These are phyloP conservation scores for Cladochytrium replicatum DNA, from an alignment of 192 early-diverging fungal genomes.

Conservation along the genomic window DNA sequence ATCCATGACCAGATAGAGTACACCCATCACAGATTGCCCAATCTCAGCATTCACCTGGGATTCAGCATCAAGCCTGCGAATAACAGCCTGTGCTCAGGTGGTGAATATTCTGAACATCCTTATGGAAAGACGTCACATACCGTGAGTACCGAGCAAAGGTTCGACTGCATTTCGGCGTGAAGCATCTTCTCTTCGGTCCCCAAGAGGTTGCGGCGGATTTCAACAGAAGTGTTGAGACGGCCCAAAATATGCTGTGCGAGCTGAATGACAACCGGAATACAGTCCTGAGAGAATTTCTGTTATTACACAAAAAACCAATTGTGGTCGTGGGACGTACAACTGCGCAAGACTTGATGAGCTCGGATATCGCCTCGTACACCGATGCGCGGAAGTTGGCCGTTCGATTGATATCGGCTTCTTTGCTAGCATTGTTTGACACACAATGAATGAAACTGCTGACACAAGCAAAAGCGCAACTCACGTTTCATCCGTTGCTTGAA, in stretches of 20 bases:
- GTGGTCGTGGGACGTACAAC: slow-evolving; percentile 21
- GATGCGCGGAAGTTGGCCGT: slow-evolving; percentile 82
- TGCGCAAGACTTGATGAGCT: slow-evolving; percentile 60
- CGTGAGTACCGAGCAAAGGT: slow-evolving; percentile 83
- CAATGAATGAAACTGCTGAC: too few species aligned
- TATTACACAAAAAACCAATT: slow-evolving; percentile 1
- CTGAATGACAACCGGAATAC: slow-evolving; percentile 60
- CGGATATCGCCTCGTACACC: slow-evolving; percentile 88
- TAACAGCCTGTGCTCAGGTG: background rate
- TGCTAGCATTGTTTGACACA: too few species aligned
- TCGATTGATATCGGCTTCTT: too few species aligned
- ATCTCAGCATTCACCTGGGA: background rate
- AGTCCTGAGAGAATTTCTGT: slow-evolving; percentile 48
- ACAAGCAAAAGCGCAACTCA: too few species aligned
- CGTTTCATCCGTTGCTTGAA: slow-evolving; percentile 60
- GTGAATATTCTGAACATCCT: slow-evolving; percentile 4
- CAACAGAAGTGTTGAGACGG: slow-evolving; percentile 67
- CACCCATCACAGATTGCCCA: too few species aligned
- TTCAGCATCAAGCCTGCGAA: background rate
- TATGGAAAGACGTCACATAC: slow-evolving; percentile 23
- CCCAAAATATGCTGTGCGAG: slow-evolving; percentile 68
- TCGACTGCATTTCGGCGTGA: slow-evolving; percentile 83
- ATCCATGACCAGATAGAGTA: slow-evolving; percentile 55
- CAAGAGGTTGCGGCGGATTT: slow-evolving; percentile 62
- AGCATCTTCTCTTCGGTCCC: slow-evolving; percentile 70